Base-by-base conservation (phyloP, 1,284 basidiomycete species). In the Puccinia triticina region DNA sequence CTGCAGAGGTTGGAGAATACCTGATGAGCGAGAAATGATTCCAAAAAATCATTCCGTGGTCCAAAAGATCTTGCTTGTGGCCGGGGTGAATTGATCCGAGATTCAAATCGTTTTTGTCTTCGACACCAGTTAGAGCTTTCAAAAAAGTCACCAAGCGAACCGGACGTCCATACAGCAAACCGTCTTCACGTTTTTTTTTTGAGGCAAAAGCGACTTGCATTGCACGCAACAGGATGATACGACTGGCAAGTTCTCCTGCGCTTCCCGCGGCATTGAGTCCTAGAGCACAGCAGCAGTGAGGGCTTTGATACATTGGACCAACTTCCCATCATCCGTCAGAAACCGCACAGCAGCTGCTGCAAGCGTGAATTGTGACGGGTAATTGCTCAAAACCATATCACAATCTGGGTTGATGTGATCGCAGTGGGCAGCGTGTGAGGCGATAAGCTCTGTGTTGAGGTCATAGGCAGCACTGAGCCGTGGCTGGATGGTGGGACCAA, bases 21-120 rank as follows among this genome's bases (percentile, higher is more conserved):
- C 34, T 61, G 59, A 61, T 61, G 59, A 61, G 59, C 29, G 29
- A 61, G 29, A 61, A 61, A 61, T 61, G 59, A 34, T 61, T 61
- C 59, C 59, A 61, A 34, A 61, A 61, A 34, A 61, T 34, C 59
- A 61, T 61, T 61, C 59, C 59, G 59, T 61, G 3, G 8, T 61
- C 29, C 59, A 61, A 34, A 29, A 61, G 59, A 61, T 61, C 59
- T 34, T 34, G 2, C 18, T 21, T 50, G 10, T 50, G 48, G 2
- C 18, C 16, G 18, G 18, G 14, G 11, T 2, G 10, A 21, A 50
- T 50, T 18, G 48, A 50, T 11, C 48, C 48, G 16, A 50, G 40
- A 43, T 7, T 12, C 40, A 43, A 43, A 16, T 50, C 48, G 14
- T 61, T 32, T 34, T 61, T 34, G 32, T 29, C 59, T 32, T 61